Evolutionary conservation across 345 rosid species (phyloP).

Genomic region (Hypericum androsaemum): DNA sequence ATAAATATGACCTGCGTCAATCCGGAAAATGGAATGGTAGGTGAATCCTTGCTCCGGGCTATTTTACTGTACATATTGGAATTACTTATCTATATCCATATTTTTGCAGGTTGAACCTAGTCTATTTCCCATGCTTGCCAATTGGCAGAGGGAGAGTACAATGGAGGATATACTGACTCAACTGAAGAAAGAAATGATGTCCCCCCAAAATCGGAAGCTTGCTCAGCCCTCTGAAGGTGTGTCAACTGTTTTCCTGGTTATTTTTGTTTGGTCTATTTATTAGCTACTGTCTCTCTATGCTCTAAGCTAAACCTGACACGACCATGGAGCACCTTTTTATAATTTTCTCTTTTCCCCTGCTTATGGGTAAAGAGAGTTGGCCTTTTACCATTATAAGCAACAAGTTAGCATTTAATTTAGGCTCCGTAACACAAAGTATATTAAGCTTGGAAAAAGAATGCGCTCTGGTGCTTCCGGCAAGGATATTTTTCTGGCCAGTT

Average conservation of each 20-base stretch:
- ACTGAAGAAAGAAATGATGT: constrained; percentile 72
- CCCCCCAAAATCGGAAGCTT: constrained; percentile 69
- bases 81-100: constrained; percentile 10
- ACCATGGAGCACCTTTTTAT: no score
- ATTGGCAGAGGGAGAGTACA: constrained; percentile 63
- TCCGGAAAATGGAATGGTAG: constrained; percentile 64
- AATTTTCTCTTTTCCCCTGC: no score
- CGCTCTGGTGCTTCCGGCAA: no score
- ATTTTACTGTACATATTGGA: background rate
- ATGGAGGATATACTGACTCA: constrained; percentile 68
- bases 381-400: no score
- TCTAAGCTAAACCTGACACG: background rate
- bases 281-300: background rate
- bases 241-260: constrained; percentile 7
- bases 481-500: no score
- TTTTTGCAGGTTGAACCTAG: constrained; percentile 55
- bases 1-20: constrained; percentile 76
- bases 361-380: no score
- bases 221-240: constrained; percentile 77
- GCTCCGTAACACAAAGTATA: no score
- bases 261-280: background rate
- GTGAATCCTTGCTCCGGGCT: constrained; percentile 7
- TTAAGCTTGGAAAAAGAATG: no score
- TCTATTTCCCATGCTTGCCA: constrained; percentile 57
- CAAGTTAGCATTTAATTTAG: no score